Percentiles rank a stretch among this genome's conserved stretches.
Evolutionary conservation across 257 asterid species (phyloP).

Genomic region (Coffea canephora): DNA sequence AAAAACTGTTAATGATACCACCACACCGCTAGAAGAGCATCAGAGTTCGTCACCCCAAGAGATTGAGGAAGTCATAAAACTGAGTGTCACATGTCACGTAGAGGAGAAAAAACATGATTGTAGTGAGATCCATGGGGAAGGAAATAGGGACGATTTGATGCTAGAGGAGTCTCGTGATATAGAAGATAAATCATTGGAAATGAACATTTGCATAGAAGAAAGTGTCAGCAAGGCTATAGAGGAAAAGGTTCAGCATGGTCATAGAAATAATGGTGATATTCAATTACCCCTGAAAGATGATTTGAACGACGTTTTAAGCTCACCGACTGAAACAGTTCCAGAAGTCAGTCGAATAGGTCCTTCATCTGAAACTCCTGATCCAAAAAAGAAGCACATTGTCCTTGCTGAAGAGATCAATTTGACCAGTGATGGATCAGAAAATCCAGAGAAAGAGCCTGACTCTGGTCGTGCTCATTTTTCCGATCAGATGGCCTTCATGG

Average conservation of each 20-base stretch:
- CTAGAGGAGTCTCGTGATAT: not conserved
- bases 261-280: conserved; percentile 3
- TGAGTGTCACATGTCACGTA: conserved; percentile 2
- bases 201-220: conserved; percentile 9
- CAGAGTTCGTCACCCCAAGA: conserved; percentile 10
- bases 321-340: conserved; percentile 21
- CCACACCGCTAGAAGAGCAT: conserved; percentile 28
- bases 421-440: conserved; percentile 15
- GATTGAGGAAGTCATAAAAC: conserved; percentile 15
- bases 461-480: conserved; percentile 12
- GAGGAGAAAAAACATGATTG: conserved; percentile 11
- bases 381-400: conserved; percentile 17
- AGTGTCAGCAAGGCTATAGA: not conserved
- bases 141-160: conserved; percentile 11
- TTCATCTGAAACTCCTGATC: conserved; percentile 9
- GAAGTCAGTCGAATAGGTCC: conserved; percentile 7
- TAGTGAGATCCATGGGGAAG: not conserved
- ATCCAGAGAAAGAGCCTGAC: conserved; percentile 7
- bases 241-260: conserved; percentile 11
- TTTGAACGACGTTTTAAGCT: conserved; percentile 3
- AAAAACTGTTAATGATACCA: conserved; percentile 13
- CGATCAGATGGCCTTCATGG: conserved; percentile 13
- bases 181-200: conserved; percentile 20
- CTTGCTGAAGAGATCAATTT: conserved; percentile 23
- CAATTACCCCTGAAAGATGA: conserved; percentile 21